Conservation (phyloP, 257 asterid genomes). For the Euphrasia confusa region DNA sequence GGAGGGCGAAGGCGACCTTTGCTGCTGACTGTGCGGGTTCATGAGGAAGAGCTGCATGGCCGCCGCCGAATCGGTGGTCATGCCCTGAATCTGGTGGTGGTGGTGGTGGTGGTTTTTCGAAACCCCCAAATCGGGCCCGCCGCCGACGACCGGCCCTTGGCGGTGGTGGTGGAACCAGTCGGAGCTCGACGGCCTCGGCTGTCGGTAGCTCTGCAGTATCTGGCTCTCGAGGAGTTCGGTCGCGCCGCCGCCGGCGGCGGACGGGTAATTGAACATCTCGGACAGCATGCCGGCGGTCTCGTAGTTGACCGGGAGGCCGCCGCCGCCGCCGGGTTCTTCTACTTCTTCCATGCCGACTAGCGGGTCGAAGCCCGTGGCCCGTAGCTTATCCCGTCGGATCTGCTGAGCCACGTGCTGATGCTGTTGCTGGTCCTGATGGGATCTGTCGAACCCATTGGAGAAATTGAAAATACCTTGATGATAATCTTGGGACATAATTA, state of each 20-base stretch:
- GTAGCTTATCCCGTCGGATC: slow-evolving; percentile 81
- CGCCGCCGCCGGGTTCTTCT: slow-evolving; percentile 36
- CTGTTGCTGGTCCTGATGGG: slow-evolving; percentile 51
- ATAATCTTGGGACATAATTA: slow-evolving; percentile 88
- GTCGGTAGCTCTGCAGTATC: slow-evolving; percentile 48
- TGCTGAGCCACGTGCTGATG: slow-evolving; percentile 72
- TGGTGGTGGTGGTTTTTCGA: slow-evolving; percentile 33
- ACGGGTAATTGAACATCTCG: slow-evolving; percentile 75
- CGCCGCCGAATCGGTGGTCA: slow-evolving; percentile 58
- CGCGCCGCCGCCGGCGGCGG: slow-evolving; percentile 45
- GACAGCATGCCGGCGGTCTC: slow-evolving; percentile 81
- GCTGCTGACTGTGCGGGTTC: slow-evolving; percentile 72
- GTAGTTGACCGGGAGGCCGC: slow-evolving; percentile 48
- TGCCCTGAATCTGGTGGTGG: slow-evolving; percentile 41
- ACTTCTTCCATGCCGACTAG: slow-evolving; percentile 52
- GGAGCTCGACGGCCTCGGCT: slow-evolving; percentile 31
- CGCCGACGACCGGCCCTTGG: slow-evolving; percentile 31
- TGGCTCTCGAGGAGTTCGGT: slow-evolving; percentile 53
- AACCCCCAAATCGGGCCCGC: slow-evolving; percentile 42
- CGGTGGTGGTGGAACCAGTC: slow-evolving; percentile 57
- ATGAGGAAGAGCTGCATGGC: slow-evolving; percentile 96
- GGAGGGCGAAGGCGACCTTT: slow-evolving; percentile 63
- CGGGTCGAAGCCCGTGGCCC: slow-evolving; percentile 67
- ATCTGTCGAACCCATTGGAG: slow-evolving; percentile 92
- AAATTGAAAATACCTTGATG: slow-evolving; percentile 71